Conservation (phyloP, 805 yeast genomes). For the Candida fluviatilis region DNA sequence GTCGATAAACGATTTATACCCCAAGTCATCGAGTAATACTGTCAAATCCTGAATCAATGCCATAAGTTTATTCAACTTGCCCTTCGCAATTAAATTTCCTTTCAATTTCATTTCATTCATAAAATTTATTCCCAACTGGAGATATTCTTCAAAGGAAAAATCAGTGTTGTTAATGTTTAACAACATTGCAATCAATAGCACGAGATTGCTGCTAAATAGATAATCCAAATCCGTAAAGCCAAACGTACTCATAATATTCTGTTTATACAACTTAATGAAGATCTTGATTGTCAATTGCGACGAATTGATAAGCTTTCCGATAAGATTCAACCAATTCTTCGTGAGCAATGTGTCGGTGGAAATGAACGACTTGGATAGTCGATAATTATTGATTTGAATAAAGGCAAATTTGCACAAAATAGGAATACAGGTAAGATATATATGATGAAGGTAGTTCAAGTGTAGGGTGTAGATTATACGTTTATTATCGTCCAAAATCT, state of each 20-base stretch:
- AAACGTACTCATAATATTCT: slow-evolving; percentile 15
- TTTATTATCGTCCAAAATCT: slow-evolving; percentile 8
- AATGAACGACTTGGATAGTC: slow-evolving; percentile 1
- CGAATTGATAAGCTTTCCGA: slow-evolving; percentile 15
- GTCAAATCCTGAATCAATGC: slow-evolving; percentile 6
- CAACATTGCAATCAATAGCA: slow-evolving; percentile 18
- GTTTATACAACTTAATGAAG: slow-evolving; percentile 17
- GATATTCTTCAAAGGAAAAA: slow-evolving; percentile 14
- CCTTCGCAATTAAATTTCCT: slow-evolving; percentile 20
- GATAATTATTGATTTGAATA: slow-evolving; percentile 10
- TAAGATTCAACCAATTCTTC: slow-evolving; percentile 15
- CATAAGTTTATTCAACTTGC: slow-evolving; percentile 13
- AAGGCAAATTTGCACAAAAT: slow-evolving; percentile 19
- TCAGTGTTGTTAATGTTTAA: slow-evolving; percentile 10
- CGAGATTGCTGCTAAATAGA: slow-evolving; percentile 16
- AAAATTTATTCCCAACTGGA: slow-evolving; percentile 13
- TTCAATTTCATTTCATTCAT: slow-evolving; percentile 16
- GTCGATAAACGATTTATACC: slow-evolving; percentile 1
- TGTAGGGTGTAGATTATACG: slow-evolving; percentile 22
- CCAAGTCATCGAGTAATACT: slow-evolving; percentile 2
- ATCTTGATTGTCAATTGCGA: slow-evolving; percentile 21
- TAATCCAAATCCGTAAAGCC: slow-evolving; percentile 27
- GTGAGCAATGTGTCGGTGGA: slow-evolving; percentile 12
- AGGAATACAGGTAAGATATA: slow-evolving; percentile 23
- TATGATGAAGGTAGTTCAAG: slow-evolving; percentile 25